Percentiles rank a stretch among this genome's conserved stretches.
phyloP scores from a whole-genome alignment of 1,139 yeast species.

The Eremothecium coryli region DNA sequence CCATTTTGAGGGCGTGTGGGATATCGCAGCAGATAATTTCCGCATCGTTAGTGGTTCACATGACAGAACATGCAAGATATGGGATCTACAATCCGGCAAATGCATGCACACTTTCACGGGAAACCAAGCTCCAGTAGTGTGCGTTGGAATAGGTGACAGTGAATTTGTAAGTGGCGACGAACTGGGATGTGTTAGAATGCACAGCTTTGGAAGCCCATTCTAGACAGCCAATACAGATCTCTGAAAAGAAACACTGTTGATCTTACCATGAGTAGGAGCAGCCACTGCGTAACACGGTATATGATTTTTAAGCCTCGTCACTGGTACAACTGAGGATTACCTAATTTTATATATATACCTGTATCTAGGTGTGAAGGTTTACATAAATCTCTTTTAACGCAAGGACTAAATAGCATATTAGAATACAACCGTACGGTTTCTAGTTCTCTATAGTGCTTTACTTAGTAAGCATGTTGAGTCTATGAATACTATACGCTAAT shows the following conservation, averaged over 20 bases:
- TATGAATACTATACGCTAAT: no score
- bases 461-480: no score
- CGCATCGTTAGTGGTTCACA: slow-evolving; percentile 91
- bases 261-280: not conserved
- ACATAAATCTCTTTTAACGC: no score
- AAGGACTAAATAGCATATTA: no score
- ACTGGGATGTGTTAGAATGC: slow-evolving; percentile 73
- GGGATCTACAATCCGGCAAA: slow-evolving; percentile 92
- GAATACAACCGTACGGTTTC: no score
- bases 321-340: no score
- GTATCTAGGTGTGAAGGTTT: no score
- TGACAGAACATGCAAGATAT: slow-evolving; percentile 79
- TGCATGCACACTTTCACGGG: slow-evolving; percentile 88
- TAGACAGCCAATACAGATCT: not conserved
- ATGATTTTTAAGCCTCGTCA: no score
- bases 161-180: slow-evolving; percentile 86
- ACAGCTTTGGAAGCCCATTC: slow-evolving; percentile 51
- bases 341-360: no score
- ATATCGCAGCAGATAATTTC: slow-evolving; percentile 89
- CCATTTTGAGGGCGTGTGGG: slow-evolving; percentile 97
- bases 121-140: slow-evolving; percentile 58
- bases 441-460: no score
- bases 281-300: no score
- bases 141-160: slow-evolving; percentile 86
- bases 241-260: not conserved